Evolutionary conservation across 345 rosid species (phyloP), one percentile per base, ranked within the genome.

Genomic region (Adansonia digitata): DNA sequence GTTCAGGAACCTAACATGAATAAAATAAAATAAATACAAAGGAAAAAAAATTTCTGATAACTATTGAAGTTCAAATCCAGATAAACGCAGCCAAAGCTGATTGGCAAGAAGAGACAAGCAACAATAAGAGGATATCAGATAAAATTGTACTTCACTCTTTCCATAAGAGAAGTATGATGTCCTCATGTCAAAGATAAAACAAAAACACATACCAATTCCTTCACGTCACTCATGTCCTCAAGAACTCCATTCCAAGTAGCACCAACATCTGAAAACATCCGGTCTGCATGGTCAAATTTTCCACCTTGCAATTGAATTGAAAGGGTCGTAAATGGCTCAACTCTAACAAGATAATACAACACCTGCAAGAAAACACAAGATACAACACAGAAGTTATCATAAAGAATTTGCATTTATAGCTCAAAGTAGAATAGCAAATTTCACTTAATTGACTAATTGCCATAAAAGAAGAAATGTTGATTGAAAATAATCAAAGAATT

Each of bases 251-350:
- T 86, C 99, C 99, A 95, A 43, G 99, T 93, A 78, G 87, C 91
- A 80, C 90, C 82, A 81, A 95, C 75, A 80, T 95, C 98, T 45
- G 84, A 95, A 89, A 95, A 95, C 99, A 95, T 83, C 79, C 97
- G 83, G 76, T 95, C 98, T 76, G 98, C 98, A 83, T 95, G 99
- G 84, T 95, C 99, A 80, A 93, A 93, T 84, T 93, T 93, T 77
- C 98, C 98, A 82, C 97, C 99, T 95, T 95, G 99, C 76, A 95
- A 87, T 84, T 95, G 97, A 80, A 95, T 89, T 76, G 98, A 92
- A 77, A 95, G 86, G 31, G 99, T 90, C 72, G 97, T 93, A 80
- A 93, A 95, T 20, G 99, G 99, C 74, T 95, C 99, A 73, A 89
- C 88, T 87, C 99, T 86, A 75, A 86, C 88, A 85, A 93, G 97